Evolutionary conservation across 2,329 filamentous ascomycete genomes (phyloP).

Genomic region (Fusarium acutatum): DNA sequence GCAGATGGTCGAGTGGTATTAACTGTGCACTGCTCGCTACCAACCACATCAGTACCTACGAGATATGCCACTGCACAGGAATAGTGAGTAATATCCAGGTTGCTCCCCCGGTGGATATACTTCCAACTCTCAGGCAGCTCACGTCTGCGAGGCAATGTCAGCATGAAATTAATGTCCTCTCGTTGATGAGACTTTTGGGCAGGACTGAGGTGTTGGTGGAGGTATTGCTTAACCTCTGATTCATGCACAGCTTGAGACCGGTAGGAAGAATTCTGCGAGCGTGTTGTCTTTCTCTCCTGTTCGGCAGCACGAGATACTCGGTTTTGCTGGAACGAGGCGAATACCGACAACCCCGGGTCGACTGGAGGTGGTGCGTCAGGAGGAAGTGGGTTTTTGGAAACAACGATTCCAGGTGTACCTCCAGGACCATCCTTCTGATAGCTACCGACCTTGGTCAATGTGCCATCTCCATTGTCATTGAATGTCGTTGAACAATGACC

Average conservation of each 20-base stretch:
- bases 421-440: conserved; percentile 36
- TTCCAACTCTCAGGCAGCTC: conserved; percentile 42
- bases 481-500: conserved; percentile 40
- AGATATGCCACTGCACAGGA: conserved; percentile 46
- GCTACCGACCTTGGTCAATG: conserved; percentile 43
- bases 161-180: conserved; percentile 38
- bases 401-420: conserved; percentile 41
- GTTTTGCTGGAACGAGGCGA: conserved; percentile 4
- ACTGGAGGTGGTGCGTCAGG: conserved; percentile 30
- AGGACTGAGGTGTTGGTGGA: conserved; percentile 34
- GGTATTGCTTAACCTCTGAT: conserved; percentile 27
- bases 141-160: conserved; percentile 34
- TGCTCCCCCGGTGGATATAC: conserved; percentile 21
- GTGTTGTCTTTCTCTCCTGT: neutral
- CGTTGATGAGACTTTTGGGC: conserved; percentile 31
- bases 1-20: conserved; percentile 13
- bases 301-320: neutral
- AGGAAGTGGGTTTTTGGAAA: conserved; percentile 40
- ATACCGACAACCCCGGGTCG: conserved; percentile 20
- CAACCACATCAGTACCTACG: conserved; percentile 40
- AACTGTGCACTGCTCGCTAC: conserved; percentile 24
- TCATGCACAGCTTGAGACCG: neutral
- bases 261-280: neutral
- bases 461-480: conserved; percentile 55
- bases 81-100: conserved; percentile 38